phyloP scores from a whole-genome alignment of 805 yeast species.

The Cyberlindnera americana region DNA sequence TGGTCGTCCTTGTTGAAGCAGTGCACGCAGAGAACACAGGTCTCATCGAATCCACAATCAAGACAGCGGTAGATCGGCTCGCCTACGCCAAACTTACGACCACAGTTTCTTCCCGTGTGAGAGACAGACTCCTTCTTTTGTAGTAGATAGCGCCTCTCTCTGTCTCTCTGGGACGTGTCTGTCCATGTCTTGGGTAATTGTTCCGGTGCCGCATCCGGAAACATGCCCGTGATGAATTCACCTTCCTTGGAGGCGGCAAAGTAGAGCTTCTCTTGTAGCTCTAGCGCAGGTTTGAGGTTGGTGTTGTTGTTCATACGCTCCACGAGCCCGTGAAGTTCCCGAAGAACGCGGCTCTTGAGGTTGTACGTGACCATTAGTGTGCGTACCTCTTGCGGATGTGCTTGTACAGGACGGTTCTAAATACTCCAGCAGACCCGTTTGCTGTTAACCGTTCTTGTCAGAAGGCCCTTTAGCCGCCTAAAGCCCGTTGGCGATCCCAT shows the following conservation, averaged over 20 bases:
- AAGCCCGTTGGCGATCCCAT: neutral
- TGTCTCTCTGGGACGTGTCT: slow-evolving; percentile 2
- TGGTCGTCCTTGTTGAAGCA: slow-evolving; percentile 75
- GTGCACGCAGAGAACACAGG: slow-evolving; percentile 71
- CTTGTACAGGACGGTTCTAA: too few species aligned
- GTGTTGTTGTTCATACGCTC: slow-evolving; percentile 4
- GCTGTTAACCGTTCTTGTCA: too few species aligned
- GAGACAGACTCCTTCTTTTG: slow-evolving; percentile 12
- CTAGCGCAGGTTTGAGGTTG: slow-evolving; percentile 3
- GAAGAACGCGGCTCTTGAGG: slow-evolving; percentile 8
- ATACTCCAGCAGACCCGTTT: too few species aligned
- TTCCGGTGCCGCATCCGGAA: slow-evolving; percentile 27
- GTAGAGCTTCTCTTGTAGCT: slow-evolving; percentile 21
- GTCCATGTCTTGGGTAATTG: slow-evolving; percentile 10
- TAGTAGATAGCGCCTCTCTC: slow-evolving; percentile 1
- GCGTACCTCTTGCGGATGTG: neutral
- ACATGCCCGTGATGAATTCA: slow-evolving; percentile 30
- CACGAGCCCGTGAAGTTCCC: slow-evolving; percentile 9
- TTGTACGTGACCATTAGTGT: neutral
- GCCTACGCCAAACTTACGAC: slow-evolving; percentile 54
- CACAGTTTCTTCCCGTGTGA: slow-evolving; percentile 66
- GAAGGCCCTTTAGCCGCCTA: neutral
- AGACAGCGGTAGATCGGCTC: slow-evolving; percentile 70
- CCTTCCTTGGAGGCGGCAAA: slow-evolving; percentile 39
- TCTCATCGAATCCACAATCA: slow-evolving; percentile 74